phyloP scores from a whole-genome alignment of 2,329 filamentous ascomycete genomes.

The Trichoderma pleuroti region DNA sequence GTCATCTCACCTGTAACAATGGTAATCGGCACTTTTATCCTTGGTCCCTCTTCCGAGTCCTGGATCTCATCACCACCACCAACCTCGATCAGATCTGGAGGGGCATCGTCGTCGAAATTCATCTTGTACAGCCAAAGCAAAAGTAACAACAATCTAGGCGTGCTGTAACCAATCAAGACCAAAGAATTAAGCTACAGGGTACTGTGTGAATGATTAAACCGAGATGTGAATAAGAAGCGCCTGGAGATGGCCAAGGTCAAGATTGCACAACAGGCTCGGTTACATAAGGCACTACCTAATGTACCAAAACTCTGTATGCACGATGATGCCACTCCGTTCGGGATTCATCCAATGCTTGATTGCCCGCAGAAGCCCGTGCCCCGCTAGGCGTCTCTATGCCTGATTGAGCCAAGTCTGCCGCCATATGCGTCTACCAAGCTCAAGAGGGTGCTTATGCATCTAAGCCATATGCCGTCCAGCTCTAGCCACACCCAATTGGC shows the following conservation, averaged over 20 bases:
- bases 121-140: constrained; percentile 37
- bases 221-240: neutral
- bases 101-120: constrained; percentile 64
- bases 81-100: constrained; percentile 60
- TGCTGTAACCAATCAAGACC: neutral
- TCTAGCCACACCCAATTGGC: constrained; percentile 7
- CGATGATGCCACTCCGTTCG: constrained; percentile 11
- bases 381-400: constrained; percentile 14
- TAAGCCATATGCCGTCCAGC: constrained; percentile 15
- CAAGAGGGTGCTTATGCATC: constrained; percentile 18
- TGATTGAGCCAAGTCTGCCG: neutral
- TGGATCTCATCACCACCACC: constrained; percentile 32
- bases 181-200: neutral
- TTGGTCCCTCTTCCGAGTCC: constrained; percentile 46
- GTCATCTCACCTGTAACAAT: constrained; percentile 67
- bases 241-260: neutral
- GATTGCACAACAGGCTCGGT: neutral
- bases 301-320: constrained; percentile 6
- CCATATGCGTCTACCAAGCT: constrained; percentile 26
- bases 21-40: constrained; percentile 73
- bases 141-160: neutral
- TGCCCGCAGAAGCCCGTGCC: constrained; percentile 1
- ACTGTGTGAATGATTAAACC: neutral
- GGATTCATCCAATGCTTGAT: neutral
- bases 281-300: constrained; percentile 13